Conservation (phyloP, 148 eudicot genomes). For the Salicornia ramosissima region DNA sequence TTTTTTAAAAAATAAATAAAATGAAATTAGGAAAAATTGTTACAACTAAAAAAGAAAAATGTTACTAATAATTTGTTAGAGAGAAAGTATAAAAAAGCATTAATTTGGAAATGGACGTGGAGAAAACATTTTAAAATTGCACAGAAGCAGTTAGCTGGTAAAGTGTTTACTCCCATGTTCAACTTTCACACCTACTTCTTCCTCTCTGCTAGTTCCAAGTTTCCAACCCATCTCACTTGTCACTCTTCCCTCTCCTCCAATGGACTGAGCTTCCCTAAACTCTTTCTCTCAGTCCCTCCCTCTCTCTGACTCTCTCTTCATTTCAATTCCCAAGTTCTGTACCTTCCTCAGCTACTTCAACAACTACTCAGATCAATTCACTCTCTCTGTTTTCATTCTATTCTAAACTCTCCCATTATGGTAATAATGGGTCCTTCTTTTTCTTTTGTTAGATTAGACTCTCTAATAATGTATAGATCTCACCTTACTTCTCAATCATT, state of each 20-base stretch:
- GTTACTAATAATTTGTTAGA: no score
- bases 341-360: background rate
- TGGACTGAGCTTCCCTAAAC: background rate
- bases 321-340: conserved; percentile 7
- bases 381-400: background rate
- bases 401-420: background rate
- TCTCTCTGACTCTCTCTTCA: background rate
- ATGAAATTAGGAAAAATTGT: no score
- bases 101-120: no score
- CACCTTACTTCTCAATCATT: conserved; percentile 1
- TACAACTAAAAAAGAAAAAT: no score
- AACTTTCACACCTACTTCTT: conserved; percentile 18
- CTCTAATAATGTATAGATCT: conserved; percentile 16
- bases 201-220: no score
- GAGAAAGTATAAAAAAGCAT: no score
- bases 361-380: no score
- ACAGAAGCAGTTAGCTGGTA: conserved; percentile 10
- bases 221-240: conserved; percentile 20
- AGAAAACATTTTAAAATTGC: no score
- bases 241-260: conserved; percentile 1
- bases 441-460: background rate
- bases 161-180: conserved; percentile 22
- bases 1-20: no score
- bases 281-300: background rate
- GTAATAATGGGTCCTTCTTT: no score